A percentile compares a stretch with the other conserved stretches of the same genome.
Evolutionary conservation across 2,329 filamentous ascomycete genomes (phyloP).

Genomic region (Scytalidium lignicola): DNA sequence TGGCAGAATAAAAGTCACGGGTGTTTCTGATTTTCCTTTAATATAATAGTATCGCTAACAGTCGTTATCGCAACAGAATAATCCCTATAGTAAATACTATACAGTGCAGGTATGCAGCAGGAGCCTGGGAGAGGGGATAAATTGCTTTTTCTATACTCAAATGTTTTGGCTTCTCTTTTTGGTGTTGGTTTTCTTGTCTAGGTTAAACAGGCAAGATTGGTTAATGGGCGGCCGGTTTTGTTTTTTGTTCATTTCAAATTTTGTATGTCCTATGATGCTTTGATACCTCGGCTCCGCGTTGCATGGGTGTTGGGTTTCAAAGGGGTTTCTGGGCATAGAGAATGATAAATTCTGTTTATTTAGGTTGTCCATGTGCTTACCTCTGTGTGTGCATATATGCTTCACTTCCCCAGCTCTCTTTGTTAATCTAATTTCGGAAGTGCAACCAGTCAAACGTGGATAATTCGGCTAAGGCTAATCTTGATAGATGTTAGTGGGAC

Average conservation of each 20-base stretch:
- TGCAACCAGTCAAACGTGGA: too few species aligned
- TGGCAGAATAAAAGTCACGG: too few species aligned
- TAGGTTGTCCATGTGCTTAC: background rate
- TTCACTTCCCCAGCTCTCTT: too few species aligned
- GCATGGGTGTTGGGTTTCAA: background rate
- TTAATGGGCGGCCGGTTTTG: background rate
- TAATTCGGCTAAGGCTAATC: too few species aligned
- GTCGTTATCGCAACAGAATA: too few species aligned
- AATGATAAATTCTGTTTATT: background rate
- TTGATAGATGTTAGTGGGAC: too few species aligned
- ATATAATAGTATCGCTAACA: too few species aligned
- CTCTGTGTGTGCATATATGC: too few species aligned
- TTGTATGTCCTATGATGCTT: background rate
- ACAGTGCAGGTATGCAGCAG: too few species aligned
- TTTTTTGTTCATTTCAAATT: background rate
- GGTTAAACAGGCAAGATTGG: background rate
- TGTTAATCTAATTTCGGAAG: too few species aligned
- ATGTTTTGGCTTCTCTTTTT: background rate
- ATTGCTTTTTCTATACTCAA: background rate
- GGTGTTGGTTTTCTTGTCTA: background rate
- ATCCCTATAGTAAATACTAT: too few species aligned
- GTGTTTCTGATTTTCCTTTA: too few species aligned
- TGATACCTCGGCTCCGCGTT: background rate
- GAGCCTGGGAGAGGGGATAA: background rate
- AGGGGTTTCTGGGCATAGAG: background rate